Conservation (phyloP, 306 rosid species). For the Ziziphus jujuba region DNA sequence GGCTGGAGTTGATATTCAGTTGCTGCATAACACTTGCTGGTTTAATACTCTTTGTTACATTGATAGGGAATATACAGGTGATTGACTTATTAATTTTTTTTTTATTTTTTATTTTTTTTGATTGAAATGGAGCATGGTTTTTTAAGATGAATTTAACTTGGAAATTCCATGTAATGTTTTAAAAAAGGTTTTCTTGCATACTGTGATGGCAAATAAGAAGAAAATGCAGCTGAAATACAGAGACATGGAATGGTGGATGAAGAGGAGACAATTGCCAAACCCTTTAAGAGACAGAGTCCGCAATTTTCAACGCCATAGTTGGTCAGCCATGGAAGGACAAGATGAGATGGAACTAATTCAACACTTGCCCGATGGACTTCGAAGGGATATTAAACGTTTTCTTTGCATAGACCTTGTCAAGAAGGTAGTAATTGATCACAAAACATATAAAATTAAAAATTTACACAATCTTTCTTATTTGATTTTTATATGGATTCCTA, state of each 20-base stretch:
- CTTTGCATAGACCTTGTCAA: conserved; percentile 42
- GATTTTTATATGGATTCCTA: too few species aligned
- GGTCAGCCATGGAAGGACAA: conserved; percentile 33
- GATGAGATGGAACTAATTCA: conserved; percentile 37
- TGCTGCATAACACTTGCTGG: conserved; percentile 27
- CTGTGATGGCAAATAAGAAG: conserved; percentile 35
- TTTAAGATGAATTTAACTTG: too few species aligned
- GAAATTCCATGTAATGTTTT: too few species aligned
- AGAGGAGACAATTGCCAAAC: conserved; percentile 35
- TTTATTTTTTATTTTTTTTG: too few species aligned
- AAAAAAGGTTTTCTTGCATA: conserved; percentile 29
- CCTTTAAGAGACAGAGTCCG: conserved; percentile 37
- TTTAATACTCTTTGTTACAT: conserved; percentile 29
- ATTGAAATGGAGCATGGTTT: too few species aligned
- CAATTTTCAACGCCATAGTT: conserved; percentile 26
- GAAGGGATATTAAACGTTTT: conserved; percentile 40
- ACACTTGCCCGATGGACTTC: conserved; percentile 39
- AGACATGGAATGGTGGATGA: conserved; percentile 50
- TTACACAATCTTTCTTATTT: background rate
- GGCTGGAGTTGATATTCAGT: conserved; percentile 24
- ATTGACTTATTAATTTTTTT: background rate
- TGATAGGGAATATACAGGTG: conserved; percentile 45
- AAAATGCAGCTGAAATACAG: conserved; percentile 25
- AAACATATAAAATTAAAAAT: too few species aligned
- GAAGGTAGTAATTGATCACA: conserved; percentile 37